Percentiles rank a stretch among this genome's conserved stretches.
phyloP scores from a whole-genome alignment of 2,329 filamentous ascomycete species.

The Dichotomopilus funicola region DNA sequence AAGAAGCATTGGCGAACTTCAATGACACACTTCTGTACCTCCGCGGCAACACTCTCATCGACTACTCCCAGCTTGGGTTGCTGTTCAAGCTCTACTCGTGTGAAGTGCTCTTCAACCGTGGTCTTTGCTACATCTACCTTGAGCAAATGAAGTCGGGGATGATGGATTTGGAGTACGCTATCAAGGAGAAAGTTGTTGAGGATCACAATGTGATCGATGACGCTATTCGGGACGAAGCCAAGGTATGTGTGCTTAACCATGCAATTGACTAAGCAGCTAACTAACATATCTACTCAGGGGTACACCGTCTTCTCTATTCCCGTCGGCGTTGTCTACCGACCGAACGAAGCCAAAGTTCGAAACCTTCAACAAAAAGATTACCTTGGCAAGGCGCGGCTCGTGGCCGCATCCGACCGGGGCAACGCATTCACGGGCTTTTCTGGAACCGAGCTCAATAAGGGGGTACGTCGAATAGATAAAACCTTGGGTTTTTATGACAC shows the following conservation, averaged over 20 bases:
- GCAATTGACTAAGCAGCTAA: neutral
- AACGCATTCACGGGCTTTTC: conserved; percentile 80
- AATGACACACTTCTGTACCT: conserved; percentile 95
- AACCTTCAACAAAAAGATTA: conserved; percentile 98
- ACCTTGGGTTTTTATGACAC: neutral
- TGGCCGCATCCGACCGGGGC: conserved; percentile 75
- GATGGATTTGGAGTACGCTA: conserved; percentile 83
- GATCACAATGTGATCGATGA: conserved; percentile 98
- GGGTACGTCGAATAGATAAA: conserved; percentile 35
- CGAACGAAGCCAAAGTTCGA: conserved; percentile 96
- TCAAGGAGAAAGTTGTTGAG: conserved; percentile 91
- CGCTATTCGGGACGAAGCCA: conserved; percentile 85
- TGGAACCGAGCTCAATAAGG: conserved; percentile 69
- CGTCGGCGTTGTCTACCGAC: conserved; percentile 88
- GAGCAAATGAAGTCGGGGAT: conserved; percentile 86
- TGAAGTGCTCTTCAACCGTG: conserved; percentile 95
- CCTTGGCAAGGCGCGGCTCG: conserved; percentile 87
- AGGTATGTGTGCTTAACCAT: conserved; percentile 45
- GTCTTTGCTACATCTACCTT: conserved; percentile 94
- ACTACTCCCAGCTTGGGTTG: conserved; percentile 92
- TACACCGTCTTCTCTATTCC: conserved; percentile 99
- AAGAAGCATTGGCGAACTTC: conserved; percentile 95
- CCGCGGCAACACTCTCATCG: conserved; percentile 92
- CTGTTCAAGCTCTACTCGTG: conserved; percentile 97
- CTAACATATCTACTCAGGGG: conserved; percentile 48